Base-by-base conservation (phyloP, 139 green algal genomes). In the Volvox africanus region DNA sequence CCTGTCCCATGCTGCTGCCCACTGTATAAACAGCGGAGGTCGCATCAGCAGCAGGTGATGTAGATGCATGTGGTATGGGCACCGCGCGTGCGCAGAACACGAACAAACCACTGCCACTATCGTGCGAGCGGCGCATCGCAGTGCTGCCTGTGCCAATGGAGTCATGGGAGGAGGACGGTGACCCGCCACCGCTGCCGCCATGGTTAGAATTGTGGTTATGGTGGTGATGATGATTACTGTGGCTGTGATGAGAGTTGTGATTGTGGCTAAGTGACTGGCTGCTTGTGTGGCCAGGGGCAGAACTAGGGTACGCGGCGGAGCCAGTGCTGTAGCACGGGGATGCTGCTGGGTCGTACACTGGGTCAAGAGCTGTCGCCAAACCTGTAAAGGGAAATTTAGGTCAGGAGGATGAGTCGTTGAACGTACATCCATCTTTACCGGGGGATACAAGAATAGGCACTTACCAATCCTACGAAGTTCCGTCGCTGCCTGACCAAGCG, bases 351-450 rank as follows among this genome's bases (percentile, higher is more conserved):
- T 90, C 86, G 20, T 36, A 90, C 26, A 90, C 73, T 19, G 86
- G 86, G 50, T 90, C 86, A 61, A 90, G 86, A 2, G 86, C 86
- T 3, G 86, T 90, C 11, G 86, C 86, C 50, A 90, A 77, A 1
- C 86, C 85, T 89, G 83, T 55, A 9, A 55, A 55, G 44, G 44
- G 44, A 55, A 55, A 55, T 55, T 55, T 55, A 55, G 44, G 44
- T 5, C 9, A n/a, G 44, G 44, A 55, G 44, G 5, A 55, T 55
- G 9, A 9, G 5, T 9, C 44, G 44, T 55, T 55, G 44, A 55
- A 55, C 44, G 44, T 9, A 55, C 44, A 55, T 55, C 44, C 44
- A 9, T 55, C 44, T 55, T 55, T 55, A 5, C 44, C 9, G 5
- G 9, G 5, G 44, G 9, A 9, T 9, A 55, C 5, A 55, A 55